Conservation (phyloP, 441 rosid genomes). For the Erodium texanum region DNA sequence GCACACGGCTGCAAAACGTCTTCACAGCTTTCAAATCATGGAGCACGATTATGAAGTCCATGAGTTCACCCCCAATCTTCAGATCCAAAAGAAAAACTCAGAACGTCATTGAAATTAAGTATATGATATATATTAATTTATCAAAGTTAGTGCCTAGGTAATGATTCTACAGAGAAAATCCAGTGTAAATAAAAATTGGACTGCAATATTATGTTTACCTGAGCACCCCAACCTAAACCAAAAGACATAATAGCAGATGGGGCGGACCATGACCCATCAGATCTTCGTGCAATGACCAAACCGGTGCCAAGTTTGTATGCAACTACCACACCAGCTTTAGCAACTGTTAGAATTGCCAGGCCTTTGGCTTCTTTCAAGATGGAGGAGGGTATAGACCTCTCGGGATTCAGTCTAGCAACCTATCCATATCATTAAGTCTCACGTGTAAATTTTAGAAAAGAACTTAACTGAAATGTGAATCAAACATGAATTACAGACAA, state of each 20-base stretch:
- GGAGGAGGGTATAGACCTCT: constrained; percentile 73
- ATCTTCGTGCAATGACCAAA: constrained; percentile 68
- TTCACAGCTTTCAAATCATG: constrained; percentile 86
- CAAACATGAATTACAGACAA: background rate
- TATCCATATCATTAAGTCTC: constrained; percentile 21
- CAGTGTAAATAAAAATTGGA: constrained; percentile 1
- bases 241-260: constrained; percentile 77
- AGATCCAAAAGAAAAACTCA: background rate
- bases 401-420: constrained; percentile 73
- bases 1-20: constrained; percentile 93
- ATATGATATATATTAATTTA: background rate
- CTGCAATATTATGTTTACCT: constrained; percentile 36
- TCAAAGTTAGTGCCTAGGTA: background rate
- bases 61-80: constrained; percentile 90
- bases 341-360: constrained; percentile 83
- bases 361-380: constrained; percentile 76
- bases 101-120: background rate
- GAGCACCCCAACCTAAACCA: constrained; percentile 99
- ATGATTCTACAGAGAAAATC: background rate
- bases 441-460: constrained; percentile 1
- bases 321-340: constrained; percentile 77
- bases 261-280: constrained; percentile 97
- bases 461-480: background rate
- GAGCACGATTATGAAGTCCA: constrained; percentile 82
- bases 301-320: constrained; percentile 92